These are phyloP conservation scores for Glonium stellatum DNA, from an alignment of 495 filamentous ascomycete species.

Conservation along the genomic window DNA sequence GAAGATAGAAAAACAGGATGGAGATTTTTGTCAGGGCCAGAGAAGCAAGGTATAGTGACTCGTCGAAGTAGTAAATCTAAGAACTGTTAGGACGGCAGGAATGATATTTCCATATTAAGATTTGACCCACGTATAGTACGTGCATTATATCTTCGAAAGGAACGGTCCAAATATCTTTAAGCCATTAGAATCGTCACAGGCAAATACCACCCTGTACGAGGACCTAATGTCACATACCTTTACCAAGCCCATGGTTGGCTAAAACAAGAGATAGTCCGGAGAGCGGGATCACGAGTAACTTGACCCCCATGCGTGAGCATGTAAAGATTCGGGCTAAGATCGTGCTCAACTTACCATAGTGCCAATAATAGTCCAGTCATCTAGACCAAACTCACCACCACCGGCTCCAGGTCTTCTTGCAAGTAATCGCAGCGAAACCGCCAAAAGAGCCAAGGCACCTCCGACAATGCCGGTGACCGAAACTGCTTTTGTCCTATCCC, in stretches of 20 bases:
- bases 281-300: constrained; percentile 18
- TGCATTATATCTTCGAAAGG: constrained; percentile 22
- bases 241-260: neutral
- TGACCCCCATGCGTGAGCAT: constrained; percentile 1
- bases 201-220: constrained; percentile 6
- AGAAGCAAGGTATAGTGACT: constrained; percentile 35
- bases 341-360: constrained; percentile 14
- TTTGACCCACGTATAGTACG: constrained; percentile 14
- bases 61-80: constrained; percentile 24
- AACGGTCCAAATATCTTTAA: constrained; percentile 24
- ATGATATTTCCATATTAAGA: neutral
- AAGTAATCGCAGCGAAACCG: constrained; percentile 12
- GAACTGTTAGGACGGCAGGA: neutral
- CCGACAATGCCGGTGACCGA: constrained; percentile 7
- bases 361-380: constrained; percentile 22
- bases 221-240: too few species aligned
- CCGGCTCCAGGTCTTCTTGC: constrained; percentile 10
- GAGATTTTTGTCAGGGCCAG: constrained; percentile 41
- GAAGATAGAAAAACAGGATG: constrained; percentile 47
- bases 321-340: too few species aligned
- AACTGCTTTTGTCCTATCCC: constrained; percentile 16
- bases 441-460: constrained; percentile 10
- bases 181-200: constrained; percentile 12
- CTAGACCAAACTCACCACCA: constrained; percentile 19
- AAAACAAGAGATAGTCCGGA: constrained; percentile 14